phyloP scores from a whole-genome alignment of 2,329 filamentous ascomycete genomes.

The Cordyceps fumosorosea region DNA sequence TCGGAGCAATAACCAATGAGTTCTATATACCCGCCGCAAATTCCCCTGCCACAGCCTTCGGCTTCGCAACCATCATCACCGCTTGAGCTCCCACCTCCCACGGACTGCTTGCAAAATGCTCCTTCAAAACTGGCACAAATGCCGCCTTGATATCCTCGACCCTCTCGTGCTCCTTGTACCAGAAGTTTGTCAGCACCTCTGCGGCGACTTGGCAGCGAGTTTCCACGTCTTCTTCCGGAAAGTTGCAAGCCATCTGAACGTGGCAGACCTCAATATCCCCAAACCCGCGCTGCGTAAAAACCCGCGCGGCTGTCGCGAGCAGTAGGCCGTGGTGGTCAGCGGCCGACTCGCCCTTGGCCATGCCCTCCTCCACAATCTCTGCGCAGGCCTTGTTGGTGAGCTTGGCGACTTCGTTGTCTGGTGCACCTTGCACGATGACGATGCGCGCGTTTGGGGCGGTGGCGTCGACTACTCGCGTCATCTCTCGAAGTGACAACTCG shows the following conservation, averaged over 20 bases:
- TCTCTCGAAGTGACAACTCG: constrained; percentile 7
- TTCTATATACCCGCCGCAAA: not conserved
- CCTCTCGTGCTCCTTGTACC: constrained; percentile 5
- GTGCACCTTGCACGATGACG: constrained; percentile 10
- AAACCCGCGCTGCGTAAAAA: constrained; percentile 3
- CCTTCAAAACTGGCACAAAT: not conserved
- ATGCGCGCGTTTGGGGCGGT: constrained; percentile 9
- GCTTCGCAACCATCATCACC: constrained; percentile 1
- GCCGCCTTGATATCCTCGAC: constrained; percentile 4
- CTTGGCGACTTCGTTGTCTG: constrained; percentile 10
- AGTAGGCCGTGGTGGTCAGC: not conserved
- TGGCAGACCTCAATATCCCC: not conserved
- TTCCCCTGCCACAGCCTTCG: not conserved
- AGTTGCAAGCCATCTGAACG: constrained; percentile 1
- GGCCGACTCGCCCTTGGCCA: not conserved
- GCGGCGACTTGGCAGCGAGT: constrained; percentile 6
- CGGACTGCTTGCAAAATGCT: constrained; percentile 2
- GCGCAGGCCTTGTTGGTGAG: constrained; percentile 11
- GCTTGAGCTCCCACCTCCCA: constrained; percentile 10
- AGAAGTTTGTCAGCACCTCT: constrained; percentile 5
- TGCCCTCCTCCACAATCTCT: not conserved
- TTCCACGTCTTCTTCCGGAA: not conserved
- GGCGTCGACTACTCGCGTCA: constrained; percentile 6
- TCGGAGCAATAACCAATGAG: not conserved
- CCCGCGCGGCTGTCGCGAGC: not conserved